Conservation (phyloP, 2,329 filamentous ascomycete species). For the Chrysoporthe austroafricana region DNA sequence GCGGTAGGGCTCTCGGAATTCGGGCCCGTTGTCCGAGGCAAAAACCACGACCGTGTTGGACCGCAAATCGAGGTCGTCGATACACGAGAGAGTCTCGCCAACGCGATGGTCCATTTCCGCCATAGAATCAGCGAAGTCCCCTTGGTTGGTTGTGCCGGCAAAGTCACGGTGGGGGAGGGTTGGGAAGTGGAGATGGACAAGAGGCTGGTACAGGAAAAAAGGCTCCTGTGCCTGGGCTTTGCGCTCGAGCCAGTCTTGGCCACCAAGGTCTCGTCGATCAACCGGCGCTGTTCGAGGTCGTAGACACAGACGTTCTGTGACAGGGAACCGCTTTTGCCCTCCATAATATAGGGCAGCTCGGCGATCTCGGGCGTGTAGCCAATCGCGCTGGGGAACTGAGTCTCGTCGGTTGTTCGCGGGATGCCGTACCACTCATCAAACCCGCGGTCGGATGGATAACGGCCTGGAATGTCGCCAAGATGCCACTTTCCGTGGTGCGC, state of each 20-base stretch:
- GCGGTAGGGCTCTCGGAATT: conserved; percentile 38
- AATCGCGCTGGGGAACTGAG: conserved; percentile 39
- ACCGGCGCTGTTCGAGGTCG: conserved; percentile 37
- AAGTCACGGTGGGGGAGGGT: conserved; percentile 39
- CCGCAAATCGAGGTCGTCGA: conserved; percentile 39
- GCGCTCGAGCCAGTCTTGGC: conserved; percentile 37
- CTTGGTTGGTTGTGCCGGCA: conserved; percentile 35
- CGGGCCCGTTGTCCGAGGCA: conserved; percentile 42
- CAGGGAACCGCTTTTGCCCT: conserved; percentile 32
- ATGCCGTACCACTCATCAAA: conserved; percentile 45
- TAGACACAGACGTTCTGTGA: conserved; percentile 40
- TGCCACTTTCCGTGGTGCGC: conserved; percentile 44
- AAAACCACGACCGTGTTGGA: conserved; percentile 42
- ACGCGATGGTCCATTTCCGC: conserved; percentile 41
- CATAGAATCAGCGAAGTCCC: conserved; percentile 41
- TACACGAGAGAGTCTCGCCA: conserved; percentile 32
- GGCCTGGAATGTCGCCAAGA: conserved; percentile 39
- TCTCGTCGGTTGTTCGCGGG: conserved; percentile 42
- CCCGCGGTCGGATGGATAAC: conserved; percentile 41
- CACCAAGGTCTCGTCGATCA: conserved; percentile 41
- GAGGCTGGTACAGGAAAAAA: conserved; percentile 41
- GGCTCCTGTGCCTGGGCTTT: conserved; percentile 33
- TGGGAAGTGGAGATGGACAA: conserved; percentile 41
- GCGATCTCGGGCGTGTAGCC: conserved; percentile 40
- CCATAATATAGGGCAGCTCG: conserved; percentile 42